Evolutionary conservation across 1,139 yeast species (phyloP), one percentile per base, ranked within the genome.

Genomic region (Protomyces macrosporus): DNA sequence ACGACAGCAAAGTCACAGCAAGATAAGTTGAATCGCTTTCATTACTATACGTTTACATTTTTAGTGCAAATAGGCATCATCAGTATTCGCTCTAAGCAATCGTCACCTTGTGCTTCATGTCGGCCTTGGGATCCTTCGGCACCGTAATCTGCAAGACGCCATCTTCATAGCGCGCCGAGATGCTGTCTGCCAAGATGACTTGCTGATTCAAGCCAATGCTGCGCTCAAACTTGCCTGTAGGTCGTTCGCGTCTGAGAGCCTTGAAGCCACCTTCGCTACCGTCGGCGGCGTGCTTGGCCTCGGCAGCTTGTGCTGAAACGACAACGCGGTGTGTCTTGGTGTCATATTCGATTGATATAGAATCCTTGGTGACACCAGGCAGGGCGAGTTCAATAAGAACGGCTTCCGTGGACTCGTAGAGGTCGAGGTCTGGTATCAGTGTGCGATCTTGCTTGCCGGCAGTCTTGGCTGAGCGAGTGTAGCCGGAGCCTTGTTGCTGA

Each of bases 81-180:
- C 23, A 23, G 23, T 2, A 2, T 1, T 42, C 48, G 6, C 12
- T 36, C 39, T 36, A 36, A n/a, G 48, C 40, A 55, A 64, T 45
- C 14, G 16, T 37, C n/a, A 68, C 64, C 39, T 64, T 59, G 42
- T 63, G 61, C 65, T 69, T 68, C 42, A 50, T 36, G 30, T 60
- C 66, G 6, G 60, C 67, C 9, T 67, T 65, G 40, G 45, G 60
- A 35, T 68, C 67, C 70, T 83, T 83, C 54, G 86, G 85, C 12
- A 83, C 73, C 45, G 73, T 76, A 48, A 84, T 75, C 66, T 81
- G 84, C 64, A 84, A 73, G 65, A 83, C 73, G 16, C 87, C 87
- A 67, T 80, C 79, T 55, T 72, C 75, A 60, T 73, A 82, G 61
- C 78, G 79, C 23, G 87, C 87, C 60, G 76, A 78, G 66, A 84